A percentile compares a stretch with the other conserved stretches of the same genome.
Conservation (phyloP, 352 stramenopile genomes). For the Globisporangium parvum region DNA sequence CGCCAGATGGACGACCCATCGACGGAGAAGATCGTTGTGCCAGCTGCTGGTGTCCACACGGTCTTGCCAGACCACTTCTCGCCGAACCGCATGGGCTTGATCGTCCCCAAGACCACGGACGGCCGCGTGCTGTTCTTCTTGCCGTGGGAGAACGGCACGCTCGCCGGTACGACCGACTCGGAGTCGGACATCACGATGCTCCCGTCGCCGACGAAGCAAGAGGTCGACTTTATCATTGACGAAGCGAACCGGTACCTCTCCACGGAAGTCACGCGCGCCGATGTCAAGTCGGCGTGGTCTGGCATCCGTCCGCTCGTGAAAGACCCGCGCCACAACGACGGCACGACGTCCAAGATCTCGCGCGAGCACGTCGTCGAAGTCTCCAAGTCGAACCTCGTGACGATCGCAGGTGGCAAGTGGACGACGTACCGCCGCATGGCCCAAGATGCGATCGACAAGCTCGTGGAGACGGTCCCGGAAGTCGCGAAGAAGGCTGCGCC, state of each 20-base stretch:
- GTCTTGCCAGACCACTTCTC: slow-evolving; percentile 95
- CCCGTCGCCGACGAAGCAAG: slow-evolving; percentile 86
- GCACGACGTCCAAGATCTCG: slow-evolving; percentile 86
- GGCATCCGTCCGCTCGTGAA: slow-evolving; percentile 93
- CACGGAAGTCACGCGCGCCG: slow-evolving; percentile 81
- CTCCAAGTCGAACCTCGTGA: slow-evolving; percentile 87
- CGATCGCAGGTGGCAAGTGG: slow-evolving; percentile 96
- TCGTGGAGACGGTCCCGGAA: slow-evolving; percentile 75
- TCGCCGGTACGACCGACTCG: slow-evolving; percentile 92
- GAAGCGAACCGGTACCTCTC: slow-evolving; percentile 90
- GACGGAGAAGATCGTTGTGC: slow-evolving; percentile 89
- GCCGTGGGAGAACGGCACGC: slow-evolving; percentile 92
- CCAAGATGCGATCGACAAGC: slow-evolving; percentile 91
- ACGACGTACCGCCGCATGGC: slow-evolving; percentile 96
- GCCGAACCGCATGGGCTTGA: slow-evolving; percentile 92
- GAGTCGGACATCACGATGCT: slow-evolving; percentile 93
- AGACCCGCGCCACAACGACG: slow-evolving; percentile 80
- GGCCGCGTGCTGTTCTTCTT: slow-evolving; percentile 94
- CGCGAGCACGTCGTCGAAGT: slow-evolving; percentile 94
- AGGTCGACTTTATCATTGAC: slow-evolving; percentile 94
- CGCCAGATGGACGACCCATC: slow-evolving; percentile 91
- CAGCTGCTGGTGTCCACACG: slow-evolving; percentile 92
- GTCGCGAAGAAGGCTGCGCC: slow-evolving; percentile 59
- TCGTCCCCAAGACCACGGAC: slow-evolving; percentile 95
- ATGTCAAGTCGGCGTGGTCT: slow-evolving; percentile 94